These are phyloP conservation scores for Serendipita sp. DNA, from an alignment of 768 basidiomycete species.

Conservation along the genomic window DNA sequence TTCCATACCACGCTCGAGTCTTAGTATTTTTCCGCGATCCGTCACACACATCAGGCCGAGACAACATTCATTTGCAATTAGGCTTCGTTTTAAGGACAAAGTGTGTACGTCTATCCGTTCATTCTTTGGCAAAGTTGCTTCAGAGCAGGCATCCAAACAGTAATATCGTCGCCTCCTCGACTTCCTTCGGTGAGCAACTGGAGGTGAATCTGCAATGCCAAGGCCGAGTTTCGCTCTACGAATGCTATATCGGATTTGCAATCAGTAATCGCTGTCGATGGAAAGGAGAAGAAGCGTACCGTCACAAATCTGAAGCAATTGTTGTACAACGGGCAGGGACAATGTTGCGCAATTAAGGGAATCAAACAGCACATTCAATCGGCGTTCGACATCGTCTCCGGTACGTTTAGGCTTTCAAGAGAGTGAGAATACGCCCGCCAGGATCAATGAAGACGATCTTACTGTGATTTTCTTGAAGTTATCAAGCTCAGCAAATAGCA, in stretches of 20 bases:
- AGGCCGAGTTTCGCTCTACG: background rate
- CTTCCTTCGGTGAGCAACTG: constrained; percentile 5
- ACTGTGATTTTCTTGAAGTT: constrained; percentile 64
- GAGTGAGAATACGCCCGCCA: constrained; percentile 1
- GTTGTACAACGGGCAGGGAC: constrained; percentile 51
- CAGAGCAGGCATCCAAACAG: constrained; percentile 4
- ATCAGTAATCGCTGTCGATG: background rate
- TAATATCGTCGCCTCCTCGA: constrained; percentile 1
- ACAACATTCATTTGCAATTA: no score
- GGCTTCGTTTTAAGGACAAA: no score
- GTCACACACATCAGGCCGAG: no score
- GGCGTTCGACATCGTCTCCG: constrained; percentile 72
- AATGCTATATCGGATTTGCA: background rate
- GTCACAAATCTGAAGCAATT: constrained; percentile 25
- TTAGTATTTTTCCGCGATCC: no score
- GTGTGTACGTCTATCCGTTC: background rate
- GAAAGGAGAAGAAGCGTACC: background rate
- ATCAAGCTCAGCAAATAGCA: constrained; percentile 46
- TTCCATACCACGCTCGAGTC: no score
- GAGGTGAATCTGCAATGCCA: background rate
- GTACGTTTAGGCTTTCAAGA: constrained; percentile 74
- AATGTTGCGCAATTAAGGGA: constrained; percentile 82
- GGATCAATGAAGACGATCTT: constrained; percentile 19
- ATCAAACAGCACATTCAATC: constrained; percentile 77
- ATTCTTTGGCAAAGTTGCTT: constrained; percentile 5